phyloP scores from a whole-genome alignment of 768 basidiomycete genomes.

The Mycena capillaripes region DNA sequence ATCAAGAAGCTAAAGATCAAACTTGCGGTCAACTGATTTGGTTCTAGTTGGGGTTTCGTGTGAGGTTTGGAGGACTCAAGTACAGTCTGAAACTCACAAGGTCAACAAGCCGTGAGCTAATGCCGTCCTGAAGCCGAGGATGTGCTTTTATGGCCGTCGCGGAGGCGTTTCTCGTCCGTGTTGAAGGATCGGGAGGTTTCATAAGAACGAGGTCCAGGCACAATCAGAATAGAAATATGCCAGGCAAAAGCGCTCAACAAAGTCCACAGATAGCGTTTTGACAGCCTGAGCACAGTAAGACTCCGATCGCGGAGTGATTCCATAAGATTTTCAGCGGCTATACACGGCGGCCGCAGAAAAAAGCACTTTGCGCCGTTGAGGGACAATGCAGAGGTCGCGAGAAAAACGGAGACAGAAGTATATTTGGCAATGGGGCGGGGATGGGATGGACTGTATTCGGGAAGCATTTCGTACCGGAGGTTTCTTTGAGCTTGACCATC shows the following conservation, averaged over 20 bases:
- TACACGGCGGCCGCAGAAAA: not conserved
- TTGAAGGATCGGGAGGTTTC: not conserved
- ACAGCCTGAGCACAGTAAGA: not conserved
- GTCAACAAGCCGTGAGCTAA: not conserved
- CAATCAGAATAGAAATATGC: not conserved
- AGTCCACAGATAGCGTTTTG: not conserved
- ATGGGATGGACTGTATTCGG: not conserved
- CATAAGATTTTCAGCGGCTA: not conserved
- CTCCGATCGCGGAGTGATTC: not conserved
- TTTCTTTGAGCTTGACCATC: not conserved
- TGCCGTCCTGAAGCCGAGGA: conserved; percentile 3
- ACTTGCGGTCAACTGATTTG: not conserved
- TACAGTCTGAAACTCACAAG: not conserved
- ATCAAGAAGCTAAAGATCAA: not conserved
- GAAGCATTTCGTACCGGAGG: not conserved
- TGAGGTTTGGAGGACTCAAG: not conserved
- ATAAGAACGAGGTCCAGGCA: conserved; percentile 20
- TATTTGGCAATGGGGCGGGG: not conserved
- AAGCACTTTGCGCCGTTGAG: not conserved
- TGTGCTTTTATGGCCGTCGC: not conserved
- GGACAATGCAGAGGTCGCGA: not conserved
- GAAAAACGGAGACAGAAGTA: conserved; percentile 14
- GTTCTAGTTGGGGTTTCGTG: not conserved
- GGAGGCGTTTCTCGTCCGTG: conserved; percentile 25
- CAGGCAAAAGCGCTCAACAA: not conserved